Evolutionary conservation across 1,284 basidiomycete species (phyloP), one percentile per base, ranked within the genome.

Genomic region (Pseudozyma tsukubaensis): DNA sequence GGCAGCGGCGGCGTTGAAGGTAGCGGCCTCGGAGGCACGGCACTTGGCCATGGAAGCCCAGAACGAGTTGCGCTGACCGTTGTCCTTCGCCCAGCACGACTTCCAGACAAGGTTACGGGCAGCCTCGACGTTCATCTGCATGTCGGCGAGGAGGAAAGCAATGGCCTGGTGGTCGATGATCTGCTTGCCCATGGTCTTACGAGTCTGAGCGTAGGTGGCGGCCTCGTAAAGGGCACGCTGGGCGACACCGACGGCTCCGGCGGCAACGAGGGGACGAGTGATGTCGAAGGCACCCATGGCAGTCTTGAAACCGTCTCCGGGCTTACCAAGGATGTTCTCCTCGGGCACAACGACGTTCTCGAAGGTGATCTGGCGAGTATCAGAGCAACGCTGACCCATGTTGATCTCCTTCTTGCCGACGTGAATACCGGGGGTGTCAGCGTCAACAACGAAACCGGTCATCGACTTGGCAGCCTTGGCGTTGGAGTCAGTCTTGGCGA

Each of bases 371-470:
- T 88, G 87, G 29, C 88, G 84, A 7, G 88, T 89, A 76, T 89
- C 88, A 1, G 87, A 88, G 71, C 87, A 88, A 9, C 88, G 85
- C 78, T 89, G 88, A 49, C 88, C 88, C 88, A 89, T 88, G 83
- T 89, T 89, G 76, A 89, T 86, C 76, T 88, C 86, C 83, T 89
- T 89, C 80, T 87, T 87, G 53, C 80, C 80, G 8, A 76, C 62
- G 60, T 77, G 72, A 59, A 89, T 86, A 6, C 88, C 88, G 0
- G 84, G 83, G 0, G 86, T 79, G 68, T 88, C 86, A 16, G 85
- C 88, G 49, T 89, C 88, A 32, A 88, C 88, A 24, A 88, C 87
- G 67, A 89, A 89, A 3, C 88, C 88, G 0, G 87, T 87, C 86
- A 89, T 87, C 11, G 86, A 83, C 73, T 86, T 87, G 77, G 85